Evolutionary conservation across 192 early-diverging fungal species (phyloP).

Genomic region (Coemansia sp.): DNA sequence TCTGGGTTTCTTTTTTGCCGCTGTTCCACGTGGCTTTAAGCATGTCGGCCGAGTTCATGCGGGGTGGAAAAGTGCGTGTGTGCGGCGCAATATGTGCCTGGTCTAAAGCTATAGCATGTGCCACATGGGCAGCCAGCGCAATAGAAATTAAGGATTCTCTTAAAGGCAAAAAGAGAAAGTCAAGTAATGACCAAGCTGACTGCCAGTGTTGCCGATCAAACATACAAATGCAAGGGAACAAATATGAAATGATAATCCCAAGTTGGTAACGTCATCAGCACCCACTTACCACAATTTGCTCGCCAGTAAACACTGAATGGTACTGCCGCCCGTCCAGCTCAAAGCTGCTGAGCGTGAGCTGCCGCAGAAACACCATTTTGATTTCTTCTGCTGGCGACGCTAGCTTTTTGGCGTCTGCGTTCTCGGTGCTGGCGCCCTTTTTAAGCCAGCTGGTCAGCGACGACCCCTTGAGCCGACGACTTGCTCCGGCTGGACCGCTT

Average conservation of each 20-base stretch:
- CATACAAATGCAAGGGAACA: background rate
- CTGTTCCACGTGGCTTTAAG: slow-evolving; percentile 1
- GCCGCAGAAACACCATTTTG: slow-evolving; percentile 50
- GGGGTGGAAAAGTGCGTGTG: background rate
- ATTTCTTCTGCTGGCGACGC: slow-evolving; percentile 55
- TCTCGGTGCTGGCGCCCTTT: slow-evolving; percentile 14
- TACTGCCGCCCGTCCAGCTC: slow-evolving; percentile 48
- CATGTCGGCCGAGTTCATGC: background rate
- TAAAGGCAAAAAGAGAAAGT: background rate
- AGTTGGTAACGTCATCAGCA: background rate
- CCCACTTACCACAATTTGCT: slow-evolving; percentile 53
- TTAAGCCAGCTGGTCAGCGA: slow-evolving; percentile 50
- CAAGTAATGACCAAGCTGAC: background rate
- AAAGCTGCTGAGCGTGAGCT: slow-evolving; percentile 46
- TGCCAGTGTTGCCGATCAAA: slow-evolving; percentile 1
- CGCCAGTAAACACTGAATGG: slow-evolving; percentile 54
- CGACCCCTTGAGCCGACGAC: slow-evolving; percentile 31
- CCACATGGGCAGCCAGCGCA: background rate
- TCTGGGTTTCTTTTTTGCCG: background rate
- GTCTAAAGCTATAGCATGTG: background rate
- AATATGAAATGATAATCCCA: background rate
- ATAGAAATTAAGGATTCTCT: background rate
- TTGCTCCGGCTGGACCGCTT: background rate
- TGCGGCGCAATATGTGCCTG: slow-evolving; percentile 6
- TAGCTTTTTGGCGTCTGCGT: slow-evolving; percentile 43